phyloP scores from a whole-genome alignment of 805 yeast species.

The Kluyveromyces wickerhamii region DNA sequence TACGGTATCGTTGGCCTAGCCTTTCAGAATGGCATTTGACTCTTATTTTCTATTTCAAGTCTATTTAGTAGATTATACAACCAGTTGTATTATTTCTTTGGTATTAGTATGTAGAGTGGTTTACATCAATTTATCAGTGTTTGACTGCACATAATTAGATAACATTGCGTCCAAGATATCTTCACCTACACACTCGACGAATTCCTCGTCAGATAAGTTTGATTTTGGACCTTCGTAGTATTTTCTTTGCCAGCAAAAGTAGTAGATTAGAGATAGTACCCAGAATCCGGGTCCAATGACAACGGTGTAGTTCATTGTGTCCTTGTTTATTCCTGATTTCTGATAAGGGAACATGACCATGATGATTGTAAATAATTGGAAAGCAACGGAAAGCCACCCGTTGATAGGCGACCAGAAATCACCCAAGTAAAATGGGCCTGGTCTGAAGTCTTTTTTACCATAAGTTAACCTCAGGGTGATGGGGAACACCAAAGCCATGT shows the following conservation, averaged over 20 bases:
- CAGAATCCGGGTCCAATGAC: slow-evolving; percentile 57
- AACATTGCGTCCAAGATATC: slow-evolving; percentile 13
- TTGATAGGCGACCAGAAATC: slow-evolving; percentile 36
- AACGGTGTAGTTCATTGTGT: slow-evolving; percentile 60
- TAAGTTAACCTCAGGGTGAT: slow-evolving; percentile 32
- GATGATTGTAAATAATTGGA: slow-evolving; percentile 44
- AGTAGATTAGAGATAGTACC: slow-evolving; percentile 46
- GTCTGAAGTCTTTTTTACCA: slow-evolving; percentile 42
- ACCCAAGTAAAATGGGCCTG: slow-evolving; percentile 62
- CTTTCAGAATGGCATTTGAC: no score
- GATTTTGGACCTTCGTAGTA: slow-evolving; percentile 48
- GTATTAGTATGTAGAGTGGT: neutral
- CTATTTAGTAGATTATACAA: no score
- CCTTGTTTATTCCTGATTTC: slow-evolving; percentile 19
- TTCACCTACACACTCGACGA: slow-evolving; percentile 20
- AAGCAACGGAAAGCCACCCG: slow-evolving; percentile 39
- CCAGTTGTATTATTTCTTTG: no score
- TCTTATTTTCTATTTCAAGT: no score
- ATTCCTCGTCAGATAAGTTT: slow-evolving; percentile 17
- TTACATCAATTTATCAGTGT: slow-evolving; percentile 6
- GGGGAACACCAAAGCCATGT: slow-evolving; percentile 34
- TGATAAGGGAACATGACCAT: slow-evolving; percentile 53
- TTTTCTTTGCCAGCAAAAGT: slow-evolving; percentile 43
- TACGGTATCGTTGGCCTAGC: no score
- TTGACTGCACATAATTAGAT: slow-evolving; percentile 5